These are phyloP conservation scores for Hypoxylon trugodes DNA, from an alignment of 495 filamentous ascomycete species.

Conservation along the genomic window DNA sequence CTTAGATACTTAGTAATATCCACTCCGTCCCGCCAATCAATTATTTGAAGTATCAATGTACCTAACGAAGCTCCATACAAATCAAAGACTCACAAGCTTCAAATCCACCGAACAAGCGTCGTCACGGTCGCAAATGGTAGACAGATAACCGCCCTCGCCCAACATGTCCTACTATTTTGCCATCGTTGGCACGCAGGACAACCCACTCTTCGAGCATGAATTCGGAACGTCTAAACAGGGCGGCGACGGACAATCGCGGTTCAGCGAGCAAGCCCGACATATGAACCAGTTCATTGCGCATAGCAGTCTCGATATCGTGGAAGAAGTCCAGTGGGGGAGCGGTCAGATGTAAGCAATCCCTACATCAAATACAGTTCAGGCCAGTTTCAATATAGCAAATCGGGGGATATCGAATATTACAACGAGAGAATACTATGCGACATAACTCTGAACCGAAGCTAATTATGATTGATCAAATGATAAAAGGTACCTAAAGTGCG, in stretches of 20 bases:
- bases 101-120: background rate
- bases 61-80: constrained; percentile 8
- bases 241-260: constrained; percentile 89
- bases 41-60: constrained; percentile 9
- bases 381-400: background rate
- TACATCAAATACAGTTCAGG: background rate
- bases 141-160: constrained; percentile 33
- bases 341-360: constrained; percentile 70
- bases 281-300: constrained; percentile 99
- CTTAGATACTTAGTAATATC: background rate
- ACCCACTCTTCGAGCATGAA: constrained; percentile 92
- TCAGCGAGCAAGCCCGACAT: constrained; percentile 83
- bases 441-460: background rate
- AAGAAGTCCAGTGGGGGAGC: constrained; percentile 91
- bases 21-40: background rate
- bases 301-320: constrained; percentile 88
- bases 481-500: constrained; percentile 88
- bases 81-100: background rate
- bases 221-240: constrained; percentile 95
- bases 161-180: constrained; percentile 96
- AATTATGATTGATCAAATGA: no score
- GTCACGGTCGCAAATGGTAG: constrained; percentile 40
- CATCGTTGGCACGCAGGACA: constrained; percentile 92
- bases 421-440: background rate
- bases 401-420: background rate